phyloP scores from a whole-genome alignment of 306 rosid species.

The Luffa acutangula region DNA sequence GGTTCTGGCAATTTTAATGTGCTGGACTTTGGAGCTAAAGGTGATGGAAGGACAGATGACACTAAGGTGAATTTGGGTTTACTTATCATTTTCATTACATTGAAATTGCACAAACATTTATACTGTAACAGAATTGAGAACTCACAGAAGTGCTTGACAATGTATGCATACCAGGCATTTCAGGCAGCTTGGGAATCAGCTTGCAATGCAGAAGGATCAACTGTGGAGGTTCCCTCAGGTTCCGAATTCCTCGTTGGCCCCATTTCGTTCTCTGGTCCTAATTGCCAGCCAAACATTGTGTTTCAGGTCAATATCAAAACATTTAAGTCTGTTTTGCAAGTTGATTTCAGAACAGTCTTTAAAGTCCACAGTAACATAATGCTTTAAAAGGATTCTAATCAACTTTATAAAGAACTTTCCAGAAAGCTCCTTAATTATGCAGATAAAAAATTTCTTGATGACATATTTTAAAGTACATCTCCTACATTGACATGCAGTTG shows the following conservation, averaged over 20 bases:
- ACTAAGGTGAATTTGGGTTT: slow-evolving; percentile 46
- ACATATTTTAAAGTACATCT: background rate
- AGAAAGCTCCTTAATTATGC: background rate
- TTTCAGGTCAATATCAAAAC: slow-evolving; percentile 57
- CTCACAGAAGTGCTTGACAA: background rate
- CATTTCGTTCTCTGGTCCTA: slow-evolving; percentile 79
- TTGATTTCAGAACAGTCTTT: background rate
- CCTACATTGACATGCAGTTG: slow-evolving; percentile 29
- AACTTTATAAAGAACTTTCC: background rate
- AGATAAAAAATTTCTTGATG: background rate
- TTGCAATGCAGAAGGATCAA: slow-evolving; percentile 72
- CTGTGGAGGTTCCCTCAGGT: slow-evolving; percentile 46
- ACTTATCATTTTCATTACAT: background rate
- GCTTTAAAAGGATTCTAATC: background rate
- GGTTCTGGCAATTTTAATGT: slow-evolving; percentile 46
- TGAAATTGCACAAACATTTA: background rate
- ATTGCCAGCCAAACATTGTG: slow-evolving; percentile 61
- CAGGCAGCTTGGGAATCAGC: slow-evolving; percentile 80
- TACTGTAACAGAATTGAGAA: background rate
- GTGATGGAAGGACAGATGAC: slow-evolving; percentile 72
- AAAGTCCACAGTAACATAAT: background rate
- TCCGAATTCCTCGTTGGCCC: slow-evolving; percentile 63
- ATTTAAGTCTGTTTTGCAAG: background rate
- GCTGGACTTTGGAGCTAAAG: slow-evolving; percentile 84
- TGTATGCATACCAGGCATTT: slow-evolving; percentile 56